Conservation (phyloP, 108 stramenopile genomes). For the Pelagomonas calceolata region DNA sequence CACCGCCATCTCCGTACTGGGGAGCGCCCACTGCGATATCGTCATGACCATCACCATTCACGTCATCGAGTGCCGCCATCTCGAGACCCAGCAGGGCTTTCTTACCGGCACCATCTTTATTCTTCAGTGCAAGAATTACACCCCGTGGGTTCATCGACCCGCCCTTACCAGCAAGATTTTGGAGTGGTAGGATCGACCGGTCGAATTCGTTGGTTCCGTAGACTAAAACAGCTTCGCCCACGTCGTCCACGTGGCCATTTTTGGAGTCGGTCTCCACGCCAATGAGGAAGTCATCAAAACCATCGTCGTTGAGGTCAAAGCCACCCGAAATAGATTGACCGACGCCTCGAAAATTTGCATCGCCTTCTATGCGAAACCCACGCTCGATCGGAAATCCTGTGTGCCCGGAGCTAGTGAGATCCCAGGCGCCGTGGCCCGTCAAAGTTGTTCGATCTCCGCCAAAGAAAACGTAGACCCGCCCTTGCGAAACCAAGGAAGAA, state of each 20-base stretch:
- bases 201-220: conserved; percentile 3
- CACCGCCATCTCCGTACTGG: background rate
- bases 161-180: background rate
- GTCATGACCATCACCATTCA: background rate
- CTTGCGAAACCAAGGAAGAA: background rate
- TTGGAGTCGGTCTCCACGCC: background rate
- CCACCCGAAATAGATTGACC: background rate
- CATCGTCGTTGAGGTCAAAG: conserved; percentile 10
- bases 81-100: background rate
- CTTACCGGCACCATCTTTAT: background rate
- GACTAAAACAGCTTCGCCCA: background rate
- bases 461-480: background rate
- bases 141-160: background rate
- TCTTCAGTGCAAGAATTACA: background rate
- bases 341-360: background rate
- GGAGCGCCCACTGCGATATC: background rate
- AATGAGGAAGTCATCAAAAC: conserved; percentile 3
- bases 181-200: no score
- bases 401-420: no score
- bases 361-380: background rate
- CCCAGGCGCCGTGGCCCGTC: no score
- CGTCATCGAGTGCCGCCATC: background rate
- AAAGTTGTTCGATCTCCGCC: background rate
- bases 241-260: background rate
- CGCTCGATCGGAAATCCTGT: background rate